Percentiles rank a stretch among this genome's conserved stretches.
Conservation (phyloP, 352 stramenopile genomes). For the Nothophytophthora sp. region DNA sequence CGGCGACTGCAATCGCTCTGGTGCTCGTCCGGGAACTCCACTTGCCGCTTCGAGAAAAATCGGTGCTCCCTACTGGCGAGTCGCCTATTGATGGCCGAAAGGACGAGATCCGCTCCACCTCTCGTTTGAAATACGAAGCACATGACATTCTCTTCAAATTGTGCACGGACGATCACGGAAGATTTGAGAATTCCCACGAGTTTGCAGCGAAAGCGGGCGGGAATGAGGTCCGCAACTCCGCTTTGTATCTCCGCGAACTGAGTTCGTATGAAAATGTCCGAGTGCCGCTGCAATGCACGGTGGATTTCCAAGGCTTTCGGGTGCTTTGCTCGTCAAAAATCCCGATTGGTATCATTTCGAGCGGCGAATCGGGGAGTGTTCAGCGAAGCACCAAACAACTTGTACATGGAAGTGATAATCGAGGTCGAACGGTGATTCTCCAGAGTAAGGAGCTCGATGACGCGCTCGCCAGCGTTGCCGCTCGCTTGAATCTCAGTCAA, state of each 20-base stretch:
- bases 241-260: constrained; percentile 66
- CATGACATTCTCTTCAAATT: constrained; percentile 92
- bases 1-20: constrained; percentile 58
- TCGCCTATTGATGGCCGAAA: constrained; percentile 68
- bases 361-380: constrained; percentile 63
- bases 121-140: constrained; percentile 77
- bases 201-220: constrained; percentile 82
- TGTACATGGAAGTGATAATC: constrained; percentile 86
- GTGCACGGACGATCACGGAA: constrained; percentile 89
- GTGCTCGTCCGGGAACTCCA: constrained; percentile 85
- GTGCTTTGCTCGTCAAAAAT: constrained; percentile 87
- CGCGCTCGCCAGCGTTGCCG: constrained; percentile 56
- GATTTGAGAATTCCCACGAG: constrained; percentile 91
- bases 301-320: constrained; percentile 90
- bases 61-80: constrained; percentile 61
- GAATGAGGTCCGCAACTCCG: constrained; percentile 82
- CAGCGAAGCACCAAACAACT: constrained; percentile 75
- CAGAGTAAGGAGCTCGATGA: constrained; percentile 81
- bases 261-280: constrained; percentile 41
- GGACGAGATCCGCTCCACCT: constrained; percentile 55
- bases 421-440: constrained; percentile 78
- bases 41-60: constrained; percentile 76
- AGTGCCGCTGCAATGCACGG: constrained; percentile 71
- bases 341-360: constrained; percentile 71
- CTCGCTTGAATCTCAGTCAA: constrained; percentile 78